Conservation (phyloP, 202 grass and related monocot genomes). For the Setaria viridis region DNA sequence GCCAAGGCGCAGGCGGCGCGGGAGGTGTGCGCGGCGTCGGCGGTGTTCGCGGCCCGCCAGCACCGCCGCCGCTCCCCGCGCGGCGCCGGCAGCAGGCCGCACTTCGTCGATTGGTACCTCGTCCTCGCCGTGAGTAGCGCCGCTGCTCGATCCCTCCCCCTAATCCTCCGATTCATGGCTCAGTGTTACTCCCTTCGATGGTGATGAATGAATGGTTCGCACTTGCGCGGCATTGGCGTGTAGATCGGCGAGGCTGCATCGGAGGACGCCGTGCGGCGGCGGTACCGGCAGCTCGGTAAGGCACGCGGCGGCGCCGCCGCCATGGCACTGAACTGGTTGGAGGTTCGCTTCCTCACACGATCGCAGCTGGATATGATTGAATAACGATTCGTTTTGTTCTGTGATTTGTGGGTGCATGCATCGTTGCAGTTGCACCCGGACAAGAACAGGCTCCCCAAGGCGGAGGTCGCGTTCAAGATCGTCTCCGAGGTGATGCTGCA, state of each 20-base stretch:
- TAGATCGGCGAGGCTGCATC: conserved; percentile 69
- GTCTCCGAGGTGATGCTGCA: conserved; percentile 69
- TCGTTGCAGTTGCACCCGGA: conserved; percentile 94
- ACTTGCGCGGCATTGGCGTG: neutral
- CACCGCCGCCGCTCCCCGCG: conserved; percentile 51
- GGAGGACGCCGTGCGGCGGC: conserved; percentile 59
- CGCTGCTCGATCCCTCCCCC: too few species aligned
- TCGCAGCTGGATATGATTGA: neutral
- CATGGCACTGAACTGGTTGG: neutral
- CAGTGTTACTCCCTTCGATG: too few species aligned
- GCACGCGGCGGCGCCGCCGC: neutral
- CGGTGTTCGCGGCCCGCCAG: conserved; percentile 58
- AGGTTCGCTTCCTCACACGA: neutral
- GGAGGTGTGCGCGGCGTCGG: conserved; percentile 68
- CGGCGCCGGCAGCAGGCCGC: neutral
- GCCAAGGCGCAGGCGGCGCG: conserved; percentile 43
- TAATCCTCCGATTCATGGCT: neutral
- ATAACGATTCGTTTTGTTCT: neutral
- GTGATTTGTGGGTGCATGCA: conserved; percentile 25
- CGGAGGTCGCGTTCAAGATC: conserved; percentile 91
- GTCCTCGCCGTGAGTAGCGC: conserved; percentile 68
- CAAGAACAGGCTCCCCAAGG: conserved; percentile 92
- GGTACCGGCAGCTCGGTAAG: conserved; percentile 80
- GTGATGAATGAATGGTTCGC: too few species aligned
- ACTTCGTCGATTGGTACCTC: conserved; percentile 92